A percentile compares a stretch with the other conserved stretches of the same genome.
Evolutionary conservation across 1,284 basidiomycete genomes (phyloP).

Genomic region (Apiotrichum porosum): DNA sequence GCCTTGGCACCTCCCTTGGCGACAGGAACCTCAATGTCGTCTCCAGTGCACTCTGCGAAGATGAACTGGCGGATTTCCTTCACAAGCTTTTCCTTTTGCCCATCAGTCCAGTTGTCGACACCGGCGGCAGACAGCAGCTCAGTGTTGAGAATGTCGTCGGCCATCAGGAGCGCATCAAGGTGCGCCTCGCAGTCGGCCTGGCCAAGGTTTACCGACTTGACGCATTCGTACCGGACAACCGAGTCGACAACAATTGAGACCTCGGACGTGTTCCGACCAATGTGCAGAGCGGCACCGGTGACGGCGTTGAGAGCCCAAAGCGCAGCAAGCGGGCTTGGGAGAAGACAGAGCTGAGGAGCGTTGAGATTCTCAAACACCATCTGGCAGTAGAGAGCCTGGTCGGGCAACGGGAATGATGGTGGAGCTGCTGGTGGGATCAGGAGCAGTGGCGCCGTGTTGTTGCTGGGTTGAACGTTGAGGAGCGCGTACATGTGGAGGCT

Average conservation of each 20-base stretch:
- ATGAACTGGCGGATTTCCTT: slow-evolving; percentile 36
- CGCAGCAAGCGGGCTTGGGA: slow-evolving; percentile 79
- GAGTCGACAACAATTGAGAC: slow-evolving; percentile 71
- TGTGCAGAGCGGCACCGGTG: slow-evolving; percentile 77
- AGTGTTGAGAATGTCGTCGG: slow-evolving; percentile 57
- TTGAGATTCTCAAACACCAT: slow-evolving; percentile 96
- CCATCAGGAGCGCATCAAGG: slow-evolving; percentile 67
- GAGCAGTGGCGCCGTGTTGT: slow-evolving; percentile 57
- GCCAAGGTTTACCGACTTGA: slow-evolving; percentile 62
- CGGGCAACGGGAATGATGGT: slow-evolving; percentile 50
- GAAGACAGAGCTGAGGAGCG: slow-evolving; percentile 73
- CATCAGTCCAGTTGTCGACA: slow-evolving; percentile 36
- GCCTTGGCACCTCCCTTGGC: slow-evolving; percentile 15
- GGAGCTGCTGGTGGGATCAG: slow-evolving; percentile 58
- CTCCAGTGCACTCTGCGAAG: slow-evolving; percentile 38
- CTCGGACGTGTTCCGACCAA: slow-evolving; percentile 68
- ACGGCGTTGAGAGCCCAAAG: slow-evolving; percentile 75
- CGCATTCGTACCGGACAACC: slow-evolving; percentile 59
- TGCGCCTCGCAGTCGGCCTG: slow-evolving; percentile 68
- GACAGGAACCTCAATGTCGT: slow-evolving; percentile 41
- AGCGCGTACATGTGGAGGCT: slow-evolving; percentile 79
- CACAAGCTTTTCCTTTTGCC: slow-evolving; percentile 31
- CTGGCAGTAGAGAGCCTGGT: slow-evolving; percentile 71
- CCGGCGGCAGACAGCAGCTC: slow-evolving; percentile 56
- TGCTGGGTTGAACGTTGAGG: slow-evolving; percentile 70